Percentiles rank a stretch among this genome's conserved stretches.
These are phyloP conservation scores for Rhizodiscina lignyota DNA, from an alignment of 495 filamentous ascomycete species.

Conservation along the genomic window DNA sequence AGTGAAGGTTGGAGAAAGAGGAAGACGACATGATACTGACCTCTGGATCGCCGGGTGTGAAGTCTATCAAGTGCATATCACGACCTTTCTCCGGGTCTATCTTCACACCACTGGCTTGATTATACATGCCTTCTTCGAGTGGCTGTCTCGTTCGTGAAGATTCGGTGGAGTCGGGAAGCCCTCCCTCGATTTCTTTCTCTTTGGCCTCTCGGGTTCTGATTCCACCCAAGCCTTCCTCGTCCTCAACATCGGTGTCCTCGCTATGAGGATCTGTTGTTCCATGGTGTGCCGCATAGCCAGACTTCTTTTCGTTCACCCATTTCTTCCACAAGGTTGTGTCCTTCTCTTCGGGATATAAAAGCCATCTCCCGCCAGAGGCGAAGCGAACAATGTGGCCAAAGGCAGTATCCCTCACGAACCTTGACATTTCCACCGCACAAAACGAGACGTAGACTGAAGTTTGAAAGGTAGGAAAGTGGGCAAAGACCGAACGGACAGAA, in stretches of 20 bases:
- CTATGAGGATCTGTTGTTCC: slow-evolving; percentile 10
- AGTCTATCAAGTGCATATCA: slow-evolving; percentile 17
- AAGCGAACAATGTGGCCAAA: slow-evolving; percentile 21
- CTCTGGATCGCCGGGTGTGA: slow-evolving; percentile 15
- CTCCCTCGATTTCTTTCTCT: too few relatives aligned
- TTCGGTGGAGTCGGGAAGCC: neutral
- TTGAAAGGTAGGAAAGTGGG: too few relatives aligned
- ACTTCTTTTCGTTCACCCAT: slow-evolving; percentile 20
- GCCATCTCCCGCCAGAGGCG: slow-evolving; percentile 9
- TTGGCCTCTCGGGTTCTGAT: slow-evolving; percentile 10
- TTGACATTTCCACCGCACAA: too few relatives aligned
- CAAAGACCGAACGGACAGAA: too few relatives aligned
- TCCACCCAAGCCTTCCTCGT: too few relatives aligned
- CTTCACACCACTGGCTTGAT: slow-evolving; percentile 15
- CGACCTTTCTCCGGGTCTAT: slow-evolving; percentile 20
- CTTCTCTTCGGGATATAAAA: slow-evolving; percentile 18
- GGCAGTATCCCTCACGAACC: slow-evolving; percentile 21
- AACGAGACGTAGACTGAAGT: too few relatives aligned
- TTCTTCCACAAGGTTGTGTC: slow-evolving; percentile 17
- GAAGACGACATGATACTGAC: slow-evolving; percentile 1
- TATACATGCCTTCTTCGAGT: slow-evolving; percentile 4
- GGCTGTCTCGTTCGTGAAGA: too few relatives aligned
- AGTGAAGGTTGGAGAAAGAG: slow-evolving; percentile 2
- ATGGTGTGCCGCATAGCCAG: slow-evolving; percentile 16
- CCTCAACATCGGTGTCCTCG: slow-evolving; percentile 7